Evolutionary conservation across 345 rosid species (phyloP).

Genomic region (Odontarrhena argentea): DNA sequence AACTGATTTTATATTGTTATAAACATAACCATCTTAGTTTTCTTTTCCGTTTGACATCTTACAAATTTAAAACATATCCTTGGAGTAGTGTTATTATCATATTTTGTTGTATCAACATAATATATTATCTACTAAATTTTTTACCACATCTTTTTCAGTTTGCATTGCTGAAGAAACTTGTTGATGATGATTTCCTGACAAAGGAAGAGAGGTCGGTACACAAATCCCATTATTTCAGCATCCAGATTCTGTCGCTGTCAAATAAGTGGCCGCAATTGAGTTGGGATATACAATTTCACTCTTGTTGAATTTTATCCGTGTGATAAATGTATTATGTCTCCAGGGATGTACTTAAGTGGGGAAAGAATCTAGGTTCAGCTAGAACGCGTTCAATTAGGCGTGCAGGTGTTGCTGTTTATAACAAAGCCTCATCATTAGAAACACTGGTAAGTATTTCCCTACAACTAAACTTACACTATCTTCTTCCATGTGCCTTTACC

Average conservation of each 20-base stretch:
- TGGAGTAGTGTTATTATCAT: background rate
- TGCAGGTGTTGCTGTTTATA: conserved; percentile 66
- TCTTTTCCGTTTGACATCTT: background rate
- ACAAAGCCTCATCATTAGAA: conserved; percentile 74
- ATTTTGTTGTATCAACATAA: background rate
- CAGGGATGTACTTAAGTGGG: conserved; percentile 67
- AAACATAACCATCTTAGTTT: background rate
- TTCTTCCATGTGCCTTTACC: background rate
- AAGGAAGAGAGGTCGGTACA: conserved; percentile 67
- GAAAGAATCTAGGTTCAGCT: conserved; percentile 58
- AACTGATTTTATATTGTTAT: background rate
- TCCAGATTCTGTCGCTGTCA: background rate
- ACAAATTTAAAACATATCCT: background rate
- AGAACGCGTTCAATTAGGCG: conserved; percentile 65
- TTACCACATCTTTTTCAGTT: conserved; percentile 48
- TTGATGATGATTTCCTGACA: conserved; percentile 59
- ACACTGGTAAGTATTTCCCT: conserved; percentile 48
- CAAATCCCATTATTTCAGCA: background rate
- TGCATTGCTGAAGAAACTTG: conserved; percentile 75
- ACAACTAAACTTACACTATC: background rate
- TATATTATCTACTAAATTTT: background rate
- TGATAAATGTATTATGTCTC: conserved; percentile 16
- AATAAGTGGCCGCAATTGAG: background rate
- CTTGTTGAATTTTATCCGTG: background rate
- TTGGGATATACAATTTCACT: background rate